Base-by-base conservation (phyloP, 305 asterid species). In the Euphrasia arctica region DNA sequence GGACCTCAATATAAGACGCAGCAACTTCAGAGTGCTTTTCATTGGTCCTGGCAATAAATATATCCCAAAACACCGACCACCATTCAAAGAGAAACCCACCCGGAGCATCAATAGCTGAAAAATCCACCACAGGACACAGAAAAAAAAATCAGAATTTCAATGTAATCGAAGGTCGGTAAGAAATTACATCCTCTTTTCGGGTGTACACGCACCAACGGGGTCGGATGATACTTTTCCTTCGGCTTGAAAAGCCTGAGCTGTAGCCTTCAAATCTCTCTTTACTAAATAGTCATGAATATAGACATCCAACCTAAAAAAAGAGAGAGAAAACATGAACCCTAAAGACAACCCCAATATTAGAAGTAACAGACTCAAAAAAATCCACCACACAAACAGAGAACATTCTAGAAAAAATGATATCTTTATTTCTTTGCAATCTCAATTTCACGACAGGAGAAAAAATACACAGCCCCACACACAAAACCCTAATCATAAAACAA, bases 51-150 rank as follows among this genome's bases (percentile, higher is more conserved):
- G 97, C 96, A 58, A 91, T 91, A 59, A 91, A 90, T 71, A 90
- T 90, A 76, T 90, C 97, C 96, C 97, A 90, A 67, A 90, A 90
- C 34, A 90, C 96, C 0, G 97, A 91, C 96, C 97, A 91, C 97
- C 97, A 91, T 69, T 91, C 97, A 41, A 91, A 91, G 34, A 91
- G 91, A 79, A 91, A 91, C 25, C 97, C 97, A 65, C 96, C 98
- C 34, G 98, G 98, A 62, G 98, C 97, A 80, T 93, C 98, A 22
- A 93, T 93, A 69, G 97, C 98, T 93, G 86, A 68, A 82, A 54
- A 42, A 77, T 12, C 11, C 50, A 36, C 9, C 18, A 22, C 9
- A n/a, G 8, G 1, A 9, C 29, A 74, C 32, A 54, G 4, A 58
- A 9, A 58, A 28, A 25, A 60, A 28, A 0, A 65, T 74, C 12